Conservation (phyloP, 2,329 filamentous ascomycete genomes). For the Pyrenophora teres region DNA sequence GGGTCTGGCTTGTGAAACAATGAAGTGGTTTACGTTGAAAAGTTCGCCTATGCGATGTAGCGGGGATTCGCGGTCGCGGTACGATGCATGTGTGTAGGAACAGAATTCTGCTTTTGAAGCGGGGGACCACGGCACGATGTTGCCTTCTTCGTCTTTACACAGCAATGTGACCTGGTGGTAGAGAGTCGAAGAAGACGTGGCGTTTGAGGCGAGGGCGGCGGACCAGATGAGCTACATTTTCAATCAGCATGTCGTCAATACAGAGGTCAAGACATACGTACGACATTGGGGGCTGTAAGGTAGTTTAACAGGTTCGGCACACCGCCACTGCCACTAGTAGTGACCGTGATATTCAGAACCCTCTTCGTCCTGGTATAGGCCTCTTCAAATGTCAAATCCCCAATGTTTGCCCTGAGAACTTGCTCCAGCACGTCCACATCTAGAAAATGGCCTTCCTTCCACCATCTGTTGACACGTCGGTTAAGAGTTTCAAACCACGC, state of each 20-base stretch:
- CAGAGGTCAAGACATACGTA: slow-evolving; percentile 54
- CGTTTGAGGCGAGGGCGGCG: slow-evolving; percentile 76
- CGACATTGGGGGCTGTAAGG: slow-evolving; percentile 88
- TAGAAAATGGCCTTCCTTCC: slow-evolving; percentile 78
- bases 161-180: slow-evolving; percentile 71
- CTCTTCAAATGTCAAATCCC: slow-evolving; percentile 90
- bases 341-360: slow-evolving; percentile 89
- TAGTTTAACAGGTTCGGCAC: slow-evolving; percentile 89
- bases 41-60: slow-evolving; percentile 76
- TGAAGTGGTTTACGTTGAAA: slow-evolving; percentile 94
- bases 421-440: slow-evolving; percentile 82
- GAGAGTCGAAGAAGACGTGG: slow-evolving; percentile 67
- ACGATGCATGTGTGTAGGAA: slow-evolving; percentile 67
- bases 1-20: slow-evolving; percentile 88
- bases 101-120: slow-evolving; percentile 64
- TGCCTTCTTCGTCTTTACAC: slow-evolving; percentile 76
- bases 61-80: slow-evolving; percentile 69
- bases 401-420: slow-evolving; percentile 82
- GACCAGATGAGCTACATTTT: slow-evolving; percentile 73
- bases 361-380: slow-evolving; percentile 84
- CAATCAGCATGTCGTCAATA: slow-evolving; percentile 13
- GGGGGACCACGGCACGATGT: slow-evolving; percentile 74
- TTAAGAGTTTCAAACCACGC: slow-evolving; percentile 61
- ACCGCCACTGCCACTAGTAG: slow-evolving; percentile 72
- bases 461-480: slow-evolving; percentile 70